These are phyloP conservation scores for Globisporangium solare DNA, from an alignment of 352 stramenopile genomes.

Conservation along the genomic window DNA sequence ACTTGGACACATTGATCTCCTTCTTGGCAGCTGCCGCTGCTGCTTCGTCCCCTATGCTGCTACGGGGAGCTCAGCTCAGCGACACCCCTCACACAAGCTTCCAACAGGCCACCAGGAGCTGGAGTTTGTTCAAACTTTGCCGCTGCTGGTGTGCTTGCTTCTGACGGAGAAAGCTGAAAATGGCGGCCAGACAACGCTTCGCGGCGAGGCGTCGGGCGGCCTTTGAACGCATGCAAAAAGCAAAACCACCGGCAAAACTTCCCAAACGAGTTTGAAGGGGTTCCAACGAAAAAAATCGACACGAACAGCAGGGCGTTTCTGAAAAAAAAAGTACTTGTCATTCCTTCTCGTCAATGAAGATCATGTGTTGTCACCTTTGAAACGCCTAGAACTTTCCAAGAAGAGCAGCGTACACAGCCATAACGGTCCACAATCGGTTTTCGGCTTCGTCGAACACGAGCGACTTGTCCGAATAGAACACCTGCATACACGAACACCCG, in stretches of 20 bases:
- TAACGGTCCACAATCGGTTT: constrained; percentile 99
- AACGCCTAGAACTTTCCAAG: constrained; percentile 45
- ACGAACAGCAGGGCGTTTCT: too few species aligned
- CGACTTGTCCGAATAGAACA: constrained; percentile 95
- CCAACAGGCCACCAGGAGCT: neutral
- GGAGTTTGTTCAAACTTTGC: neutral
- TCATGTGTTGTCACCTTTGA: neutral
- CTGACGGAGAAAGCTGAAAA: too few species aligned
- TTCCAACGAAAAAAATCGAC: too few species aligned
- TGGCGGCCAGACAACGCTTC: too few species aligned
- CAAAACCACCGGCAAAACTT: too few species aligned
- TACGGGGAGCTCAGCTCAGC: constrained; percentile 3
- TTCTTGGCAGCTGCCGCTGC: constrained; percentile 38
- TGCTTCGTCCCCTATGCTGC: constrained; percentile 48
- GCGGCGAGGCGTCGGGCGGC: too few species aligned
- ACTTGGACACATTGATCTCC: constrained; percentile 73
- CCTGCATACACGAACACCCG: constrained; percentile 22
- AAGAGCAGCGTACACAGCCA: constrained; percentile 90
- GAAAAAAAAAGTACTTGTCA: neutral
- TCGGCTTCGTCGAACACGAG: constrained; percentile 97
- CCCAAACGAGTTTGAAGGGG: too few species aligned
- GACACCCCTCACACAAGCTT: neutral
- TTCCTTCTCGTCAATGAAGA: neutral
- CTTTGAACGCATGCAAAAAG: too few species aligned
- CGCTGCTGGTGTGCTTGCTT: too few species aligned